A percentile compares a stretch with the other conserved stretches of the same genome.
Conservation (phyloP, 176 grass and related monocot genomes). For the Carex cristatella region DNA sequence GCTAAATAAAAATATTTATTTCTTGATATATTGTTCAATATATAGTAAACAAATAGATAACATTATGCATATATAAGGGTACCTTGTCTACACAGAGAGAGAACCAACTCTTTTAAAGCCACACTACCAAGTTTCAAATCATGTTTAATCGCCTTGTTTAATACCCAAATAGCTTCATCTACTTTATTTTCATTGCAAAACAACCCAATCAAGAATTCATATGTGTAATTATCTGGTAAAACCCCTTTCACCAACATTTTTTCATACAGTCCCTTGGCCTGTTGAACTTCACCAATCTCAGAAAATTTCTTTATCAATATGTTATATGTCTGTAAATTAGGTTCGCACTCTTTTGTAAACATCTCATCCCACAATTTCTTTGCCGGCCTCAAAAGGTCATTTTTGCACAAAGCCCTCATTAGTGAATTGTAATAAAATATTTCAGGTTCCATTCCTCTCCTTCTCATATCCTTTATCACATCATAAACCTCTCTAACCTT, state of each 20-base stretch:
- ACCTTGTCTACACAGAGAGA: conserved; percentile 75
- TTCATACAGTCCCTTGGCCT: conserved; percentile 56
- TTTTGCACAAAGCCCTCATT: conserved; percentile 68
- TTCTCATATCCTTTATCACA: conserved; percentile 75
- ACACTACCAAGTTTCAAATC: conserved; percentile 48
- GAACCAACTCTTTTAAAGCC: conserved; percentile 34
- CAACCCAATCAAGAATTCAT: conserved; percentile 48
- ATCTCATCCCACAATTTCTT: conserved; percentile 99
- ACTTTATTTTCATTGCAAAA: conserved; percentile 55
- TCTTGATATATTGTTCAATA: neutral
- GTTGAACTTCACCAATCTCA: conserved; percentile 51
- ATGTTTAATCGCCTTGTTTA: conserved; percentile 50
- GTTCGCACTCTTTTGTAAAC: conserved; percentile 56
- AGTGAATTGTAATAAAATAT: conserved; percentile 73
- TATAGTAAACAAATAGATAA: neutral
- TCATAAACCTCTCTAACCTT: conserved; percentile 92
- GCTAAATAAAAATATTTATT: neutral
- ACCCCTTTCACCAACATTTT: conserved; percentile 73
- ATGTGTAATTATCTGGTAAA: conserved; percentile 50
- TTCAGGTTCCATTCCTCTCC: conserved; percentile 47
- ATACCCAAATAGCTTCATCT: conserved; percentile 52
- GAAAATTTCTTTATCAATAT: conserved; percentile 75
- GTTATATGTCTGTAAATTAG: conserved; percentile 86
- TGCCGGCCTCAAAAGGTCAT: conserved; percentile 70
- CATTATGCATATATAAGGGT: neutral